phyloP scores from a whole-genome alignment of 129 eudicot species.

The Flaveria brownii region DNA sequence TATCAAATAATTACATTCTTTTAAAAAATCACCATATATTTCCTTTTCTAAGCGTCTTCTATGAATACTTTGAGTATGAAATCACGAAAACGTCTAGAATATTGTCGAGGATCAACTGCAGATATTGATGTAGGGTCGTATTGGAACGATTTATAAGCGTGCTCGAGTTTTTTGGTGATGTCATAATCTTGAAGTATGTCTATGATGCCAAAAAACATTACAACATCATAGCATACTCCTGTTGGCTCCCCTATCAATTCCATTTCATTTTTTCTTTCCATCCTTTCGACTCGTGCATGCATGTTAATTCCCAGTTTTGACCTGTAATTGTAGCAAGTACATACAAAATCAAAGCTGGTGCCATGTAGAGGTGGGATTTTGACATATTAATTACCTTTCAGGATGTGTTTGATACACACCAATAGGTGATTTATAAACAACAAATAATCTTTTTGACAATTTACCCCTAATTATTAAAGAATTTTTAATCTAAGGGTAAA shows the following conservation, averaged over 20 bases:
- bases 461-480: not conserved
- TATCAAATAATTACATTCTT: constrained; percentile 25
- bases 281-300: constrained; percentile 83
- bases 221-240: constrained; percentile 85
- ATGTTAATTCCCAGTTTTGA: constrained; percentile 72
- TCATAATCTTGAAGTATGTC: constrained; percentile 97
- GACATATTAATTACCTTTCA: no score
- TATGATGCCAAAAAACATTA: constrained; percentile 86
- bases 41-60: constrained; percentile 56
- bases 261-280: constrained; percentile 52
- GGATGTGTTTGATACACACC: no score
- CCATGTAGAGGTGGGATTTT: not conserved
- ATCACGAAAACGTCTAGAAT: constrained; percentile 88
- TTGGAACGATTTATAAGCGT: constrained; percentile 92
- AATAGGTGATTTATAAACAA: not conserved
- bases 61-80: constrained; percentile 63
- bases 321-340: constrained; percentile 42
- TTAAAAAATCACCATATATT: not conserved
- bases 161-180: constrained; percentile 94
- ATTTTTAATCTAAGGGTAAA: not conserved
- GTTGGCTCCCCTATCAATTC: constrained; percentile 85
- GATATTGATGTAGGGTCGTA: constrained; percentile 85
- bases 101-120: constrained; percentile 89
- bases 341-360: not conserved
- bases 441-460: not conserved